A percentile compares a stretch with the other conserved stretches of the same genome.
Conservation (phyloP, 495 filamentous ascomycete genomes). For the Xylaria intraflava region DNA sequence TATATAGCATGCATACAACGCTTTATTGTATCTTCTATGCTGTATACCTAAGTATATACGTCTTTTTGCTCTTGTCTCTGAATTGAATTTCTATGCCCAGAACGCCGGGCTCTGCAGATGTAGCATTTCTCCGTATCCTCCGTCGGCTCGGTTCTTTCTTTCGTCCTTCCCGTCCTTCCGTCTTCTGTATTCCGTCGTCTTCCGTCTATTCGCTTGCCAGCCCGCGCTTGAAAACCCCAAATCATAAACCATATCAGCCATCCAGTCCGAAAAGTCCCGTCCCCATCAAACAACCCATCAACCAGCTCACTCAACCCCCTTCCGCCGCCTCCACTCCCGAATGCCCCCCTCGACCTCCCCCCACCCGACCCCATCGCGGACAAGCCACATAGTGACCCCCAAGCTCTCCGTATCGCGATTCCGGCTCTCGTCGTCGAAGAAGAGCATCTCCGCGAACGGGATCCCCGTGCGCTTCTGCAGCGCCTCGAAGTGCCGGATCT, state of each 20-base stretch:
- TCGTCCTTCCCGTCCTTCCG: not conserved
- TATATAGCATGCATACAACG: not conserved
- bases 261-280: not conserved
- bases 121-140: not conserved
- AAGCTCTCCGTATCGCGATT: constrained; percentile 81
- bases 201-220: no score
- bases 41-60: constrained; percentile 1
- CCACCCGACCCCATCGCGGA: constrained; percentile 72
- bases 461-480: constrained; percentile 62
- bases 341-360: constrained; percentile 76
- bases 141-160: no score
- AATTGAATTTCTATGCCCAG: no score
- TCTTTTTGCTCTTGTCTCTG: not conserved
- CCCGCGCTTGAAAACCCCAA: no score
- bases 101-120: not conserved
- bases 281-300: constrained; percentile 2
- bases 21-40: not conserved
- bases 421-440: constrained; percentile 89
- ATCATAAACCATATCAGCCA: no score
- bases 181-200: not conserved
- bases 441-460: constrained; percentile 78
- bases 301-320: constrained; percentile 35
- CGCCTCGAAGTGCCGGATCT: constrained; percentile 74
- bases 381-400: constrained; percentile 76
- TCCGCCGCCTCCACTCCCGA: constrained; percentile 71